Evolutionary conservation across 2,329 filamentous ascomycete genomes (phyloP).

Genomic region (Diaporthe aspalathi): DNA sequence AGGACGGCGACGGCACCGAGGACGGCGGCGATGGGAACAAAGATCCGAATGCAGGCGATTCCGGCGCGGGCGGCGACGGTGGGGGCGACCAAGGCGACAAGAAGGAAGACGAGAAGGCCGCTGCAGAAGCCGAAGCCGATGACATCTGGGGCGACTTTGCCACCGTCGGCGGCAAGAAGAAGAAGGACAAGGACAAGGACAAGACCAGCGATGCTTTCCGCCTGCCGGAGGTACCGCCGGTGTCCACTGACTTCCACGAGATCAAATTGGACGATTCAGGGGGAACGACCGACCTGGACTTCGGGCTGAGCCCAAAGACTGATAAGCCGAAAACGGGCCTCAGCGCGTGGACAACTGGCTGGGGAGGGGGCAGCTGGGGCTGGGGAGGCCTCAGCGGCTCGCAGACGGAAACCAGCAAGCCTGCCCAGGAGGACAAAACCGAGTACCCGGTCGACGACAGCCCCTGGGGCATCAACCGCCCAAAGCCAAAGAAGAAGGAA

Average conservation of each 20-base stretch:
- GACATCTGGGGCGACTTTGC: slow-evolving; percentile 64
- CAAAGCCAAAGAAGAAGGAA: slow-evolving; percentile 65
- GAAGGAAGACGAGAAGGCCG: slow-evolving; percentile 50
- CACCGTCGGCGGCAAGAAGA: slow-evolving; percentile 63
- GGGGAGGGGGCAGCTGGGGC: slow-evolving; percentile 61
- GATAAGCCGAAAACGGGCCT: slow-evolving; percentile 50
- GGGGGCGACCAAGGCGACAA: slow-evolving; percentile 51
- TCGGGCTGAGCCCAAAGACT: slow-evolving; percentile 58
- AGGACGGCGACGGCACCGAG: slow-evolving; percentile 51
- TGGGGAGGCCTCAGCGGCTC: slow-evolving; percentile 49
- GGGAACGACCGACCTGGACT: slow-evolving; percentile 54
- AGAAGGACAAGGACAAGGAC: slow-evolving; percentile 60
- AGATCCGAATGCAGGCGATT: slow-evolving; percentile 49
- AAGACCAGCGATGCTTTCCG: slow-evolving; percentile 42
- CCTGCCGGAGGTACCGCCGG: slow-evolving; percentile 41
- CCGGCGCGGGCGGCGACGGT: slow-evolving; percentile 48
- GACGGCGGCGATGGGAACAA: slow-evolving; percentile 50
- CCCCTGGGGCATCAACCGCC: slow-evolving; percentile 60
- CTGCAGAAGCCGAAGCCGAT: slow-evolving; percentile 48
- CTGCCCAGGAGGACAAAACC: slow-evolving; percentile 51
- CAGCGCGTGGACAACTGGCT: slow-evolving; percentile 70
- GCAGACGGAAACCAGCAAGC: slow-evolving; percentile 39
- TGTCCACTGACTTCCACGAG: slow-evolving; percentile 68
- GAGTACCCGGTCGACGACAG: slow-evolving; percentile 57
- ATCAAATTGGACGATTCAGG: slow-evolving; percentile 72